These are phyloP conservation scores for Acaromyces ingoldii DNA, from an alignment of 1,284 basidiomycete genomes.

Conservation along the genomic window DNA sequence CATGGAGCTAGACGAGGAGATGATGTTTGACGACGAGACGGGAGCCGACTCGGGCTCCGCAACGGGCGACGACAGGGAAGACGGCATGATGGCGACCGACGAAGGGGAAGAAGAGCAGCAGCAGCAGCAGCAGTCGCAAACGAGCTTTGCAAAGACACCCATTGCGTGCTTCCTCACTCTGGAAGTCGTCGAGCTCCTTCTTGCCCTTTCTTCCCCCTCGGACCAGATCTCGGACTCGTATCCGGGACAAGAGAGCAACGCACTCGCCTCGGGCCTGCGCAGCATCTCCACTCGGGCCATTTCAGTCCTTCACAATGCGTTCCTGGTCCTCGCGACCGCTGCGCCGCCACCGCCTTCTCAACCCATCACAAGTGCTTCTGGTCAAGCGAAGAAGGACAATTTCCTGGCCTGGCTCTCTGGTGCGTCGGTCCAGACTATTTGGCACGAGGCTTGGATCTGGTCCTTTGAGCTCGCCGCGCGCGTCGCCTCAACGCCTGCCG, in stretches of 20 bases:
- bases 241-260: too few species aligned
- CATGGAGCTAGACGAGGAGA: constrained; percentile 14
- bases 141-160: constrained; percentile 25
- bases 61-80: constrained; percentile 16
- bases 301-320: constrained; percentile 35
- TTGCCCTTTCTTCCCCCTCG: constrained; percentile 4
- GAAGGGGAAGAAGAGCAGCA: neutral
- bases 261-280: too few species aligned
- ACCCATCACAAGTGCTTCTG: constrained; percentile 10
- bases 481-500: neutral
- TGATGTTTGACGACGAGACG: constrained; percentile 10
- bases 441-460: neutral
- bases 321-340: constrained; percentile 26
- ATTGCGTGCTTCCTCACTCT: neutral
- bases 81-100: too few species aligned
- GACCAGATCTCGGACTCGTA: too few species aligned
- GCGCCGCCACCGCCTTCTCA: constrained; percentile 42
- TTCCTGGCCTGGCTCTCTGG: constrained; percentile 14
- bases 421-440: constrained; percentile 7
- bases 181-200: neutral
- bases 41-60: too few species aligned
- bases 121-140: too few species aligned
- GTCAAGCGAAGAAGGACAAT: constrained; percentile 6
- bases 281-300: constrained; percentile 17
- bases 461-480: neutral